Conservation (phyloP, 352 stramenopile genomes). For the Globisporangium okanoganense region DNA sequence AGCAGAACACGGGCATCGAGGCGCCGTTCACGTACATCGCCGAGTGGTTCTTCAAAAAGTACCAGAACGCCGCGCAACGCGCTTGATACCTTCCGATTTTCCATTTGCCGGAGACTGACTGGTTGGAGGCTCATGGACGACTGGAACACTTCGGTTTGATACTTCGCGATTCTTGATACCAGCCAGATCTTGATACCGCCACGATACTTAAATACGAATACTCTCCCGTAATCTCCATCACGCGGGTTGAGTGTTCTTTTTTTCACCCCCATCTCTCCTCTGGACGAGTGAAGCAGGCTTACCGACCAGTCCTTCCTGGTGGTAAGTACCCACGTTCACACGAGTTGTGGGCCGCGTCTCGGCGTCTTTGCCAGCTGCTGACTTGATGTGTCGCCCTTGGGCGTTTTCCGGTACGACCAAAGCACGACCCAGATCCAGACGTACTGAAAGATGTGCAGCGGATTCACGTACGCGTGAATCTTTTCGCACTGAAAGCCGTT, state of each 20-base stretch:
- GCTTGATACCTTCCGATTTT: constrained; percentile 19
- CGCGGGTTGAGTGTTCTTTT: neutral
- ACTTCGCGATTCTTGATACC: neutral
- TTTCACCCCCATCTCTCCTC: neutral
- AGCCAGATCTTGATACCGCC: neutral
- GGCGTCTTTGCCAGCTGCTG: constrained; percentile 6
- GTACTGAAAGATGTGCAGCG: constrained; percentile 35
- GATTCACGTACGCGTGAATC: constrained; percentile 29
- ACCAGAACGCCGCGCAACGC: constrained; percentile 58
- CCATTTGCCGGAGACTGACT: neutral
- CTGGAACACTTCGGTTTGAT: too few relatives aligned
- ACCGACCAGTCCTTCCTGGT: neutral
- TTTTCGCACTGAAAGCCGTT: constrained; percentile 48
- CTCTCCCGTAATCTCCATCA: neutral
- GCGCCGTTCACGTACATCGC: constrained; percentile 76
- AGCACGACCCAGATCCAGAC: constrained; percentile 16
- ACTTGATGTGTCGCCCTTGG: constrained; percentile 2
- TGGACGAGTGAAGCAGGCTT: neutral
- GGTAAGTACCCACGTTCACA: neutral
- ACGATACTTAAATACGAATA: constrained; percentile 1
- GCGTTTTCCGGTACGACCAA: constrained; percentile 15
- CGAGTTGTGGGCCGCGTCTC: neutral
- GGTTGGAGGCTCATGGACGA: neutral
- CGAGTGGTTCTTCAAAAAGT: constrained; percentile 85
- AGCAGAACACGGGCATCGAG: constrained; percentile 72